These are phyloP conservation scores for Pezicula carpinea DNA, from an alignment of 2,329 filamentous ascomycete species.

Conservation along the genomic window DNA sequence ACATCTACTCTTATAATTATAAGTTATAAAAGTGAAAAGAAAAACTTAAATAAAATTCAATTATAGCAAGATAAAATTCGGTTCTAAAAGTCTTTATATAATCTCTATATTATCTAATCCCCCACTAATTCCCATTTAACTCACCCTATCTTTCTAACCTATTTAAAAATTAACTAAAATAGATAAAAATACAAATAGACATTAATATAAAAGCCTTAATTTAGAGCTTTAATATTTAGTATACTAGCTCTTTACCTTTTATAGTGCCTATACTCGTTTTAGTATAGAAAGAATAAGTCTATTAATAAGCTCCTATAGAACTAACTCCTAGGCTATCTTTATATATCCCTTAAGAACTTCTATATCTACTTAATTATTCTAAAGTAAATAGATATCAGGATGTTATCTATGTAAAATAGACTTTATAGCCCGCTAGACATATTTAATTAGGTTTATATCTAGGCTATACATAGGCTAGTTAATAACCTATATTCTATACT, in stretches of 20 bases:
- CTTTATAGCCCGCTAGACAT: background rate
- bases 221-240: slow-evolving; percentile 1
- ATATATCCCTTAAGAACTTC: background rate
- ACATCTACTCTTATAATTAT: no score
- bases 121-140: background rate
- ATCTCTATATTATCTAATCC: background rate
- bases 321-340: background rate
- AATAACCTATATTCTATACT: slow-evolving; percentile 1
- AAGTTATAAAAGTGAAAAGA: no score
- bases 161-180: background rate
- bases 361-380: background rate
- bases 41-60: no score
- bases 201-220: background rate
- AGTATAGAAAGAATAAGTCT: background rate
- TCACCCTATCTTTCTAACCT: background rate
- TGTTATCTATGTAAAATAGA: background rate
- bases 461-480: background rate
- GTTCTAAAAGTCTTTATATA: background rate
- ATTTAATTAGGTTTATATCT: slow-evolving; percentile 3
- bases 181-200: background rate
- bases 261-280: background rate
- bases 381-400: background rate
- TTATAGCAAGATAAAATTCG: no score
- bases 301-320: slow-evolving; percentile 2
- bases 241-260: slow-evolving; percentile 1